These are phyloP conservation scores for Skeletonema costatum DNA, from an alignment of 108 stramenopile genomes.

Conservation along the genomic window DNA sequence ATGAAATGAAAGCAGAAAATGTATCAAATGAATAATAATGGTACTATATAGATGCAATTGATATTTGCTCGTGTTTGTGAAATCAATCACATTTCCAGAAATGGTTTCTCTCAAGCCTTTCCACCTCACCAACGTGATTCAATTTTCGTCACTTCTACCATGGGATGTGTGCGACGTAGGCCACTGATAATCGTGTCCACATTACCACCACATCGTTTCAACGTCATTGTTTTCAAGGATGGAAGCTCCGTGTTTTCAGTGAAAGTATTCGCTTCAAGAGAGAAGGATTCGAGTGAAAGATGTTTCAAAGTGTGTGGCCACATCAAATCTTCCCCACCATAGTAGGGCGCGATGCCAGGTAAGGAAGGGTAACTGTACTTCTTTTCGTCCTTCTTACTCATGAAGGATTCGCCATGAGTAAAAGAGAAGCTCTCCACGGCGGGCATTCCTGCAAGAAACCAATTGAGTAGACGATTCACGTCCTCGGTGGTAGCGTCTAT, in stretches of 20 bases:
- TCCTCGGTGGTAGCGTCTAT: slow-evolving; percentile 3
- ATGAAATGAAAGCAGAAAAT: no score
- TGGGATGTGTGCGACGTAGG: background rate
- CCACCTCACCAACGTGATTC: background rate
- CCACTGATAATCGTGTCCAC: background rate
- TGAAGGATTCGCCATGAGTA: background rate
- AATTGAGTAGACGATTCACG: background rate
- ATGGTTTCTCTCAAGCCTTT: background rate
- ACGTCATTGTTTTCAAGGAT: background rate
- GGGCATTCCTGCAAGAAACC: slow-evolving; percentile 6
- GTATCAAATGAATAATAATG: no score
- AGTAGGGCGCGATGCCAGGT: background rate
- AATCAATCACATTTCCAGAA: no score
- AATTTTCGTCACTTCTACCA: background rate
- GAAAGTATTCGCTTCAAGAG: background rate
- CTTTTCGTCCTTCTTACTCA: background rate
- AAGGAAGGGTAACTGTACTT: background rate
- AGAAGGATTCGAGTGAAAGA: slow-evolving; percentile 1
- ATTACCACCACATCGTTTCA: background rate
- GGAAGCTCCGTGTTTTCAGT: background rate
- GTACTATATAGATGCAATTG: no score
- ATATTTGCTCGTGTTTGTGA: no score
- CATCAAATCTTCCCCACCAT: background rate
- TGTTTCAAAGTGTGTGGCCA: slow-evolving; percentile 2
- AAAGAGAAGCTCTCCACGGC: background rate